Percentiles rank a stretch among this genome's conserved stretches.
Conservation (phyloP, 2,329 filamentous ascomycete genomes). For the Claviceps paspali region DNA sequence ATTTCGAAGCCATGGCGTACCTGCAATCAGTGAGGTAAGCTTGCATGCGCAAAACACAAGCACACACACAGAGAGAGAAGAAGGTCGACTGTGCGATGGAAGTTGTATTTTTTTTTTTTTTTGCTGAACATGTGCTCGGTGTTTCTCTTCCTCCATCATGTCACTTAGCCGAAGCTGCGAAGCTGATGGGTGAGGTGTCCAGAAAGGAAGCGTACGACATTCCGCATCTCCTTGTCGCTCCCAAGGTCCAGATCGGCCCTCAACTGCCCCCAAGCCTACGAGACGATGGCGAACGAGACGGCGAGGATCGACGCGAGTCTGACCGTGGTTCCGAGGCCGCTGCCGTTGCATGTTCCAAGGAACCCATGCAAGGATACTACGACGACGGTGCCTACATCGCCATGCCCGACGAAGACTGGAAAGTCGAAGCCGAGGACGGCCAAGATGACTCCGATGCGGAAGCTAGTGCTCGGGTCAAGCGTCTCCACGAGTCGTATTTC, state of each 20-base stretch:
- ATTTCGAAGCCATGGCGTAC: conserved; percentile 54
- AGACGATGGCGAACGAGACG: conserved; percentile 14
- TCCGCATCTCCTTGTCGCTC: conserved; percentile 54
- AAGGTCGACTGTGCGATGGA: not conserved
- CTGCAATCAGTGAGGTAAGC: conserved; percentile 55
- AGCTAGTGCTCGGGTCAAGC: conserved; percentile 13
- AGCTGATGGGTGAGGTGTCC: conserved; percentile 33
- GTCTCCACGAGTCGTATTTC: conserved; percentile 53
- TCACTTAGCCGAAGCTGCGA: no score
- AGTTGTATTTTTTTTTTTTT: no score
- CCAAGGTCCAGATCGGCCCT: conserved; percentile 37
- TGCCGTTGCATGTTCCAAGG: conserved; percentile 29
- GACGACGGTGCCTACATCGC: conserved; percentile 68
- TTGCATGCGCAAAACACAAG: not conserved
- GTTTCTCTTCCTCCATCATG: not conserved
- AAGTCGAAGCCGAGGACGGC: conserved; percentile 12
- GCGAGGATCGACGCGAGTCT: conserved; percentile 15
- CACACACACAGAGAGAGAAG: not conserved
- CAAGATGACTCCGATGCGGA: conserved; percentile 12
- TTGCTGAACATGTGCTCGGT: conserved; percentile 2
- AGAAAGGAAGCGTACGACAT: conserved; percentile 65
- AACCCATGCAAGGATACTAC: conserved; percentile 50
- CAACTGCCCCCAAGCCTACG: conserved; percentile 27
- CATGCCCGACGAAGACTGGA: conserved; percentile 26
- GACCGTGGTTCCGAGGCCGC: conserved; percentile 16